Percentiles rank a stretch among this genome's conserved stretches.
phyloP scores from a whole-genome alignment of 805 yeast genomes.

The Yueomyces sinensis region DNA sequence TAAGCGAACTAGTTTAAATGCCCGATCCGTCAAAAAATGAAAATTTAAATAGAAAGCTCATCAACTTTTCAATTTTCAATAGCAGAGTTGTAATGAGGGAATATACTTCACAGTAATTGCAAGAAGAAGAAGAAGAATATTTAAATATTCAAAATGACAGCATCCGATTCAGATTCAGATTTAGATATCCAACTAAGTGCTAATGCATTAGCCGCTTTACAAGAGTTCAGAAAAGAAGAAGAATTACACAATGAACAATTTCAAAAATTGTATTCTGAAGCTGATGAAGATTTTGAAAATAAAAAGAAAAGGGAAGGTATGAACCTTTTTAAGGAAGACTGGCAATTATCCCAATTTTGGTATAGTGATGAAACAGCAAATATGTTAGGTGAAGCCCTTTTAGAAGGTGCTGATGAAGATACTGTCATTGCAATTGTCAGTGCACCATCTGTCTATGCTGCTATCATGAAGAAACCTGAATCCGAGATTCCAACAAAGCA shows the following conservation, averaged over 20 bases:
- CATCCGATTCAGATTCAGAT: no score
- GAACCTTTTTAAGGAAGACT: constrained; percentile 74
- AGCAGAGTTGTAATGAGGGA: no score
- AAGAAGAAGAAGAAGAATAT: no score
- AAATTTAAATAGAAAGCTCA: no score
- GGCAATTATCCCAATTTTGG: constrained; percentile 94
- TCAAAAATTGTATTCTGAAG: constrained; percentile 36
- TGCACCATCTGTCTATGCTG: constrained; percentile 90
- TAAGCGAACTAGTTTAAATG: no score
- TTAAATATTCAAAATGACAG: no score
- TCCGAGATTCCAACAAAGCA: constrained; percentile 48
- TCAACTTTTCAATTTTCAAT: no score
- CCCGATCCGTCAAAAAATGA: no score
- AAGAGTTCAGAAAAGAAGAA: constrained; percentile 58
- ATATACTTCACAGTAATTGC: no score
- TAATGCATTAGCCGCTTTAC: constrained; percentile 38
- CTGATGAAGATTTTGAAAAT: constrained; percentile 35
- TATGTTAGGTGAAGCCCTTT: constrained; percentile 50
- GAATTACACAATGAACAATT: constrained; percentile 41
- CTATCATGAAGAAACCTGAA: constrained; percentile 42
- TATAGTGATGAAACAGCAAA: constrained; percentile 65
- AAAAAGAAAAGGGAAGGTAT: constrained; percentile 35
- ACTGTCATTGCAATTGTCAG: constrained; percentile 67
- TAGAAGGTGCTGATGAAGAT: constrained; percentile 61
- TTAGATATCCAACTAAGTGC: no score